Conservation (phyloP, 768 basidiomycete genomes). For the Leccinum fibrillosum region DNA sequence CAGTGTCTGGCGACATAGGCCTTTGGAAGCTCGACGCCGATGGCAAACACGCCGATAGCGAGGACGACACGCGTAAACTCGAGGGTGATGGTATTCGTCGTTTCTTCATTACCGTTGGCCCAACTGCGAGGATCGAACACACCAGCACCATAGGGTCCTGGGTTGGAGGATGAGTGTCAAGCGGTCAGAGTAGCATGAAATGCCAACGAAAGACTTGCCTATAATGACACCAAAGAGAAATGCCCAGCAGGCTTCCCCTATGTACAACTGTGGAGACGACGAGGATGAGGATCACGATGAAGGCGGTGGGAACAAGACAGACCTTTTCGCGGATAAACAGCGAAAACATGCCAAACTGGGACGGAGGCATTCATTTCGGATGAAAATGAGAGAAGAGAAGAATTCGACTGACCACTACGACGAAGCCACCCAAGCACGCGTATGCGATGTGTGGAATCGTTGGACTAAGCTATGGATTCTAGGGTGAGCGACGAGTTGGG, state of each 20-base stretch:
- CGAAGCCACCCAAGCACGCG: conserved; percentile 76
- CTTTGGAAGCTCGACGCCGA: conserved; percentile 96
- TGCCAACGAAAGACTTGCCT: conserved; percentile 41
- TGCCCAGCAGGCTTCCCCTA: conserved; percentile 96
- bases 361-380: background rate
- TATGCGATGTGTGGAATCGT: conserved; percentile 74
- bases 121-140: conserved; percentile 82
- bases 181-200: conserved; percentile 4
- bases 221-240: conserved; percentile 92
- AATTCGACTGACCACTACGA: conserved; percentile 57
- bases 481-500: conserved; percentile 3
- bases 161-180: background rate
- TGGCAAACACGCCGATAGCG: conserved; percentile 95
- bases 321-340: conserved; percentile 87
- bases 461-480: conserved; percentile 37
- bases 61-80: conserved; percentile 90
- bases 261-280: conserved; percentile 56
- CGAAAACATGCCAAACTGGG: conserved; percentile 92
- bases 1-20: conserved; percentile 94
- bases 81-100: conserved; percentile 75
- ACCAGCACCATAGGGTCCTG: conserved; percentile 79
- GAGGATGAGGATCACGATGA: conserved; percentile 5
- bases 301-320: conserved; percentile 9
- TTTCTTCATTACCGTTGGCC: conserved; percentile 48
- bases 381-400: background rate